A percentile compares a stretch with the other conserved stretches of the same genome.
These are phyloP conservation scores for Penicillium crystallinum DNA, from an alignment of 495 filamentous ascomycete genomes.

Conservation along the genomic window DNA sequence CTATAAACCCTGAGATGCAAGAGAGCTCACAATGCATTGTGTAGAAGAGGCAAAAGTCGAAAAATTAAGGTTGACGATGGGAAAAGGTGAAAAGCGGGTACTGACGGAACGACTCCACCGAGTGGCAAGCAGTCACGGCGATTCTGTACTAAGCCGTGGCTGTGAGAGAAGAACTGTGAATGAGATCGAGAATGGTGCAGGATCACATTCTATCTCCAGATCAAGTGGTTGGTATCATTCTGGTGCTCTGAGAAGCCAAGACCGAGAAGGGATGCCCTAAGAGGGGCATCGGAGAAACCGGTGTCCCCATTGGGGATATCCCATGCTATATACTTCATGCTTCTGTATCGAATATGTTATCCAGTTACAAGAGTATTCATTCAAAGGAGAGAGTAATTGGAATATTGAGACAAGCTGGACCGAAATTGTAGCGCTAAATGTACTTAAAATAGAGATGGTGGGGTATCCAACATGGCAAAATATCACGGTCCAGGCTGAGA, in stretches of 20 bases:
- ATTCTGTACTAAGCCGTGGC: too few relatives aligned
- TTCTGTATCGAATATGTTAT: not conserved
- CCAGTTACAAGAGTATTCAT: too few relatives aligned
- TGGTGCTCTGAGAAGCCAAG: not conserved
- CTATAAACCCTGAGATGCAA: not conserved
- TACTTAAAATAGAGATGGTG: not conserved
- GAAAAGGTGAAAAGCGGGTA: conserved; percentile 27
- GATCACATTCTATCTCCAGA: not conserved
- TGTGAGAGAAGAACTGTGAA: too few relatives aligned
- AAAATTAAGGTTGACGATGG: conserved; percentile 21
- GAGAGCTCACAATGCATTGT: conserved; percentile 20
- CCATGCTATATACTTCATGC: not conserved
- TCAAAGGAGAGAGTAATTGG: not conserved
- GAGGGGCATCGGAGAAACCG: not conserved
- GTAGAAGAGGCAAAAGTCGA: conserved; percentile 3
- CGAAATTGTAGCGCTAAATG: not conserved
- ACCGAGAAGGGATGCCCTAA: not conserved
- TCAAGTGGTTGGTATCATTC: too few relatives aligned
- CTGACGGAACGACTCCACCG: conserved; percentile 20
- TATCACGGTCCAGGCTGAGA: not conserved
- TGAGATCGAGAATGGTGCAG: not conserved
- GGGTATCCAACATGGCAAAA: conserved; percentile 13
- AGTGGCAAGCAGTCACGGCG: conserved; percentile 1
- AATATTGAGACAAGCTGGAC: too few relatives aligned
- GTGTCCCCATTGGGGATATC: not conserved